These are phyloP conservation scores for Dioscorea zingiberensis DNA, from an alignment of 106 monocot species.

Conservation along the genomic window DNA sequence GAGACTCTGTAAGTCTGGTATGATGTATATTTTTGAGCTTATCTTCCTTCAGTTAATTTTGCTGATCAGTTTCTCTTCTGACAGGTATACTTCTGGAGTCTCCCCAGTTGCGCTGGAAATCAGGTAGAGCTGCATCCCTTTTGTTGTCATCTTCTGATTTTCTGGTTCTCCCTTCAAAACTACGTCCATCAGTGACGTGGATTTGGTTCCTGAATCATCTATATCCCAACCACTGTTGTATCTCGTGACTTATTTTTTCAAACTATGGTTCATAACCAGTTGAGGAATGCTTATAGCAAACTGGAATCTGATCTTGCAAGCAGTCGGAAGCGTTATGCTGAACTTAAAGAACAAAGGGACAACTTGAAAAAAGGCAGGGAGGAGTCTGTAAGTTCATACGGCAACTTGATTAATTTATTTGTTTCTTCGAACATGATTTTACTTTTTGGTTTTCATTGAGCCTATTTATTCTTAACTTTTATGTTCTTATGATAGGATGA, in stretches of 20 bases:
- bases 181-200: too few relatives aligned
- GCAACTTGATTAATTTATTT: neutral
- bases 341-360: constrained; percentile 72
- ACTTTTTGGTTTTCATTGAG: too few relatives aligned
- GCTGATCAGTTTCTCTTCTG: neutral
- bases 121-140: constrained; percentile 29
- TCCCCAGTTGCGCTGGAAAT: constrained; percentile 83
- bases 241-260: too few relatives aligned
- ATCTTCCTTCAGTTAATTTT: too few relatives aligned
- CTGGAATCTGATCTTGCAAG: constrained; percentile 69
- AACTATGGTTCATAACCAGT: constrained; percentile 19
- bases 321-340: constrained; percentile 45
- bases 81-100: constrained; percentile 85
- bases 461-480: too few relatives aligned
- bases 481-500: constrained; percentile 51
- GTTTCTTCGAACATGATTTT: too few relatives aligned
- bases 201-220: too few relatives aligned
- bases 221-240: too few relatives aligned
- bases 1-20: too few relatives aligned
- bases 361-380: constrained; percentile 88
- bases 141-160: neutral
- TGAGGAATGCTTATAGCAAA: constrained; percentile 62
- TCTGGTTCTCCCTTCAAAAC: neutral
- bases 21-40: too few relatives aligned
- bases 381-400: constrained; percentile 63